These are phyloP conservation scores for Neonectria coccinea DNA, from an alignment of 2,329 filamentous ascomycete species.

Conservation along the genomic window DNA sequence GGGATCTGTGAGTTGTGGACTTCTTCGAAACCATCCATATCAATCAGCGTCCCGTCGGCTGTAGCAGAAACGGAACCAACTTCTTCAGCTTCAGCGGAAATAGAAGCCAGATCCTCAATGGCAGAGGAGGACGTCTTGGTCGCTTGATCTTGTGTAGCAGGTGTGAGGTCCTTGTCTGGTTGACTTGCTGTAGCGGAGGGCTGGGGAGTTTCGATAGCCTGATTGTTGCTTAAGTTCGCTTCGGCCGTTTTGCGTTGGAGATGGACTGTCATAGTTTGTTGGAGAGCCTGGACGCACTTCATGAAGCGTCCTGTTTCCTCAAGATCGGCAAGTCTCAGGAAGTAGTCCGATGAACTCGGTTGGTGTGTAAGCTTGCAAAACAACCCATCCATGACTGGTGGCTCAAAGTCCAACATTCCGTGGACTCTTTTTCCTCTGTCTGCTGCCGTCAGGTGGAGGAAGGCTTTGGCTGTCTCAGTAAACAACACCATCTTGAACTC, in stretches of 20 bases:
- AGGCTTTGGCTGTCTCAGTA: constrained; percentile 27
- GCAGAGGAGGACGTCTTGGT: neutral
- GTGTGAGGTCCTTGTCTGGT: neutral
- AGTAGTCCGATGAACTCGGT: constrained; percentile 15
- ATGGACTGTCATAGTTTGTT: constrained; percentile 17
- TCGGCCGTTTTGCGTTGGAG: neutral
- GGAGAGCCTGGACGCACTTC: constrained; percentile 19
- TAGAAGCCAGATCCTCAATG: neutral
- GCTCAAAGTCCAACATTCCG: constrained; percentile 39
- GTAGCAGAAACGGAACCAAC: neutral
- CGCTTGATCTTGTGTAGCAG: neutral
- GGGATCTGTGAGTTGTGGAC: constrained; percentile 21
- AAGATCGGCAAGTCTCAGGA: constrained; percentile 34
- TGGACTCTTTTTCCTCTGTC: constrained; percentile 29
- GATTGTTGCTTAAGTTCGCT: neutral
- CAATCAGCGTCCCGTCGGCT: constrained; percentile 21
- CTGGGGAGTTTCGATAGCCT: neutral
- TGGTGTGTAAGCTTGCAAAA: constrained; percentile 38
- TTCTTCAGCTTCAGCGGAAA: neutral
- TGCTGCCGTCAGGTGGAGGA: constrained; percentile 34
- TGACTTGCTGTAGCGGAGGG: neutral
- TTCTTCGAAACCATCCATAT: constrained; percentile 24
- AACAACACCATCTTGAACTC: constrained; percentile 37
- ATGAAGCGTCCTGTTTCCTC: constrained; percentile 35
- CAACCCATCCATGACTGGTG: constrained; percentile 32